Evolutionary conservation across 257 asterid species (phyloP), one percentile per base, ranked within the genome.

Genomic region (Capsicum rhomboideum): DNA sequence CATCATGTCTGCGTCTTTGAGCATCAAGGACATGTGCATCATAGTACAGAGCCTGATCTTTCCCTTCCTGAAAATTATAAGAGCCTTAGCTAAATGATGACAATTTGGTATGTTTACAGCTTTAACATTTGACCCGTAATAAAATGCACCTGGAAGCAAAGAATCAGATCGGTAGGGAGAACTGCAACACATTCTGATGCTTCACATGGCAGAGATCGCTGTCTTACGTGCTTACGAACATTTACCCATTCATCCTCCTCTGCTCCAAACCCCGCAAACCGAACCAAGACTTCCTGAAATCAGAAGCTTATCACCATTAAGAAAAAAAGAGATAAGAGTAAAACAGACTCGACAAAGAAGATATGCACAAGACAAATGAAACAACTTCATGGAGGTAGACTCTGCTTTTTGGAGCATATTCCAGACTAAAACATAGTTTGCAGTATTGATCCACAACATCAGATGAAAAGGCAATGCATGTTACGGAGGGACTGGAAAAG

Each of bases 231-330:
- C 91, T 83, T 91, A 85, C 88, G 91, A 55, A 97, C 88, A 85
- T 93, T 93, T 85, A 95, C 97, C 99, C 99, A 95, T 87, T 95
- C 99, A 85, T 95, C 99, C 91, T 95, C 99, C 85, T 95, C 99
- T 34, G 90, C 90, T 71, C 98, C 98, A 85, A 95, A 97, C 84
- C 99, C 99, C 83, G 98, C 93, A 89, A 97, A 95, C 59, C 98
- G 97, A 84, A 97, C 98, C 83, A 95, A 88, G 78, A 92, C 99
- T 93, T 95, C 99, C 99, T 97, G 92, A 85, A 82, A 85, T 85
- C 40, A 75, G 26, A 75, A 75, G 44, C 8, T 52, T 59, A 72
- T 10, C 46, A 83, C 46, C 83, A 82, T 26, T 75, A 49, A 64
- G 31, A 12, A 14, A 17, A 63, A 8, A 63, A 18, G 10, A 21